These are phyloP conservation scores for Kwoniella dendrophila DNA, from an alignment of 768 basidiomycete genomes.

Conservation along the genomic window DNA sequence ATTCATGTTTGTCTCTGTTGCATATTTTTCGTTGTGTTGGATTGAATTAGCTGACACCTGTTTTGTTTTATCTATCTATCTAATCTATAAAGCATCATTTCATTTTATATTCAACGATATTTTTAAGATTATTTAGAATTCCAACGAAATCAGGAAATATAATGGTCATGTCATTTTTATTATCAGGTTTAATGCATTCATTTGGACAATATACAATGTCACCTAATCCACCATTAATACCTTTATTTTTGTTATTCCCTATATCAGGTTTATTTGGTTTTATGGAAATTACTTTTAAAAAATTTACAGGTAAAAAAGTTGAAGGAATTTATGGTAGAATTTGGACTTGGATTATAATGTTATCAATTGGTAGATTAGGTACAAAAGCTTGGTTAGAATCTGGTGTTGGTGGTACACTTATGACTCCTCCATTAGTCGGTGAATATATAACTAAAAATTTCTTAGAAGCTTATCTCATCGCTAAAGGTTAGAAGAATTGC, in stretches of 20 bases:
- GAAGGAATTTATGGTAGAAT: constrained; percentile 40
- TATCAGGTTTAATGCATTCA: constrained; percentile 49
- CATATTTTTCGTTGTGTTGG: not conserved
- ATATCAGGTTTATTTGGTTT: constrained; percentile 41
- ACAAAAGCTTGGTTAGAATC: constrained; percentile 39
- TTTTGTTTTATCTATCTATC: too few relatives aligned
- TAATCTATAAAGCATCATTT: constrained; percentile 38
- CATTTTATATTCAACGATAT: constrained; percentile 38
- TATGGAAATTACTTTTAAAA: constrained; percentile 41
- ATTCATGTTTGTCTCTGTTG: not conserved
- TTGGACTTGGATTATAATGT: constrained; percentile 45
- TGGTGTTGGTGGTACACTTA: constrained; percentile 43
- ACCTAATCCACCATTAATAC: constrained; percentile 38
- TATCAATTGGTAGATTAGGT: constrained; percentile 24
- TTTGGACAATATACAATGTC: constrained; percentile 44
- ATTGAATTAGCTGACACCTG: not conserved
- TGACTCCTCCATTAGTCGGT: constrained; percentile 23
- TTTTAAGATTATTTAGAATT: constrained; percentile 32
- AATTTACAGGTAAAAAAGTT: constrained; percentile 45
- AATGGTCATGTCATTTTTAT: constrained; percentile 37
- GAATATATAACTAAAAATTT: constrained; percentile 4
- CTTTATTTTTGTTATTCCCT: constrained; percentile 45
- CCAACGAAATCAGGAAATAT: constrained; percentile 26
- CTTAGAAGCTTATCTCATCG: too few relatives aligned
- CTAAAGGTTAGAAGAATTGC: too few relatives aligned